These are phyloP conservation scores for Claviceps lovelessii DNA, from an alignment of 2,329 filamentous ascomycete genomes.

Conservation along the genomic window DNA sequence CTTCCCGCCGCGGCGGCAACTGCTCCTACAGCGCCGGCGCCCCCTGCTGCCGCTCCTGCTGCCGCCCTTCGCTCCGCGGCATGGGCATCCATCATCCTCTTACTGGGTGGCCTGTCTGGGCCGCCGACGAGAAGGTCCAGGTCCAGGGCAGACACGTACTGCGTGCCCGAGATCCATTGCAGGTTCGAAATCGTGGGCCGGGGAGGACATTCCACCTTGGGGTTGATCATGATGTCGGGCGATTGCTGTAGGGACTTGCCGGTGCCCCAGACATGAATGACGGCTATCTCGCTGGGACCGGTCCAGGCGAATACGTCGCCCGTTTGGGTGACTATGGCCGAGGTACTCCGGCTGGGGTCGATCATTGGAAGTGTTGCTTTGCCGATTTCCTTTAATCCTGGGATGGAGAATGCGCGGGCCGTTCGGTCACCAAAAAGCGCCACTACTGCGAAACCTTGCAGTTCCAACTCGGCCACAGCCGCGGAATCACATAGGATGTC, in stretches of 20 bases:
- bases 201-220: constrained; percentile 55
- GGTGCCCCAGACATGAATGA: constrained; percentile 74
- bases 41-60: constrained; percentile 25
- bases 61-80: constrained; percentile 56
- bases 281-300: constrained; percentile 69
- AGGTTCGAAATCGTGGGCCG: constrained; percentile 89
- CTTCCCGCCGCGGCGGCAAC: constrained; percentile 11
- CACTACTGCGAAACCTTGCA: constrained; percentile 64
- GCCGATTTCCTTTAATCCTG: constrained; percentile 71
- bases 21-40: constrained; percentile 14
- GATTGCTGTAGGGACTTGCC: constrained; percentile 48
- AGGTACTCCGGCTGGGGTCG: constrained; percentile 57
- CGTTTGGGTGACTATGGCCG: constrained; percentile 56
- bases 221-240: constrained; percentile 67
- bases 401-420: constrained; percentile 72
- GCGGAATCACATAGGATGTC: constrained; percentile 71
- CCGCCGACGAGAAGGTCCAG: constrained; percentile 85
- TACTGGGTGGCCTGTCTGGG: constrained; percentile 72
- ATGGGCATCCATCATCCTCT: constrained; percentile 71
- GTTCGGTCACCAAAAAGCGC: constrained; percentile 74
- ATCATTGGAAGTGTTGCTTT: constrained; percentile 52
- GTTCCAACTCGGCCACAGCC: constrained; percentile 57
- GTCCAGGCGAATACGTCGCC: constrained; percentile 82
- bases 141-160: constrained; percentile 74
- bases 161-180: constrained; percentile 92